Conservation (phyloP, 1,139 yeast genomes). For the Chernovozyma sophiae-reginae region DNA sequence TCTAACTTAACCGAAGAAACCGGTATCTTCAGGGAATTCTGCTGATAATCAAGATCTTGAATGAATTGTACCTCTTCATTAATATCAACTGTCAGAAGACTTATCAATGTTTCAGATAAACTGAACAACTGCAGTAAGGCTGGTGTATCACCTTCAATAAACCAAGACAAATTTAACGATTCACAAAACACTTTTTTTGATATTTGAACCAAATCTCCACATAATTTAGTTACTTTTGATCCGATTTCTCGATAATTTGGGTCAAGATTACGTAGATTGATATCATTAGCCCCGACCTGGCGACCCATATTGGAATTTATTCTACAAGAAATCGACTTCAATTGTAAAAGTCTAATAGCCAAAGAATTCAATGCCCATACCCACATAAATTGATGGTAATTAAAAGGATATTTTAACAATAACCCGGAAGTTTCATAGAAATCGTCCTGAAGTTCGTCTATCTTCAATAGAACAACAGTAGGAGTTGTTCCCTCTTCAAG, state of each 20-base stretch:
- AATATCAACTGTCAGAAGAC: not conserved
- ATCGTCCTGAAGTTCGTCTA: conserved; percentile 19
- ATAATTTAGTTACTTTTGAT: not conserved
- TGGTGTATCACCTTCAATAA: not conserved
- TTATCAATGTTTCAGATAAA: not conserved
- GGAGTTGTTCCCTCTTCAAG: not conserved
- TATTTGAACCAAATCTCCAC: conserved; percentile 1
- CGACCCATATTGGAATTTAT: not conserved
- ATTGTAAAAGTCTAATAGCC: conserved; percentile 1
- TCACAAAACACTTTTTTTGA: not conserved
- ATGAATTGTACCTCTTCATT: not conserved
- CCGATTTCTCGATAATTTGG: conserved; percentile 3
- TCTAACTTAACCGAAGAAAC: conserved; percentile 1
- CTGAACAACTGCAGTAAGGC: not conserved
- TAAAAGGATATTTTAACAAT: conserved; percentile 12
- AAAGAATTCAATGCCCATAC: conserved; percentile 6
- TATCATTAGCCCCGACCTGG: not conserved
- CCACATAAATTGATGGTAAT: conserved; percentile 19
- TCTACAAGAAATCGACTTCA: not conserved
- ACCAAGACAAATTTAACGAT: conserved; percentile 1
- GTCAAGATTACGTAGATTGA: conserved; percentile 1
- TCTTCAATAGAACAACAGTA: not conserved
- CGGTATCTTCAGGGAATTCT: not conserved
- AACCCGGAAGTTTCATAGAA: conserved; percentile 14
- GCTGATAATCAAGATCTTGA: not conserved